Evolutionary conservation across 768 basidiomycete species (phyloP), one percentile per base, ranked within the genome.

Genomic region (Mycena rosella): DNA sequence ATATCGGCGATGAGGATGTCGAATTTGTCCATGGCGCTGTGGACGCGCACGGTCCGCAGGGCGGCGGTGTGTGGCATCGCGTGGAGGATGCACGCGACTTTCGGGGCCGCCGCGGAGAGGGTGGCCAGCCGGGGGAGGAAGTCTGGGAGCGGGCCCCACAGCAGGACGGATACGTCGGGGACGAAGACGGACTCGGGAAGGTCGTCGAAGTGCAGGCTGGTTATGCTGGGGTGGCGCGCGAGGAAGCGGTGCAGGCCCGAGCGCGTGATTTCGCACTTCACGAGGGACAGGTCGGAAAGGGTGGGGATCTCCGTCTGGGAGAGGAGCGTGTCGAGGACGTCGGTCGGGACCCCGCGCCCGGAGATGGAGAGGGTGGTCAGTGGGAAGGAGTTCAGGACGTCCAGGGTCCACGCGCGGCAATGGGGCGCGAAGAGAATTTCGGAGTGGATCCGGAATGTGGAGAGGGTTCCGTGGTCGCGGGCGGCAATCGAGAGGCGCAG

Each of bases 341-440:
- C 55, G 15, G 60, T 54, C 5, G 58, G 32, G 49, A 65, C 62
- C 15, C 34, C 32, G 15, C 53, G 63, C 27, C 44, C 45, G 27
- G 55, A 26, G 45, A 71, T 61, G 42, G 70, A 68, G 26, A 71
- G 14, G 24, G 40, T 30, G 1, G 49, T 26, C 63, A 71, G 52
- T 0, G 66, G 63, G n/a, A 71, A 68, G 14, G 70, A 65, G 55
- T 71, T 67, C 20, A 71, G 66, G 30, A 68, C 70, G 29, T 65
- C 66, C 20, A 68, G 51, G 4, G 70, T 71, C 70, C 70, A 71
- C 24, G 66, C 49, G 45, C 53, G 52, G n/a, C 62, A 59, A 24
- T 67, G 59, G 11, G 65, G 66, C 22, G 57, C 57, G 27, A 65
- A 40, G 26, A 68, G 63, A 4, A 71, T 30, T 32, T 67, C 63